These are phyloP conservation scores for Alternaria alternata DNA, from an alignment of 2,329 filamentous ascomycete species.

Conservation along the genomic window DNA sequence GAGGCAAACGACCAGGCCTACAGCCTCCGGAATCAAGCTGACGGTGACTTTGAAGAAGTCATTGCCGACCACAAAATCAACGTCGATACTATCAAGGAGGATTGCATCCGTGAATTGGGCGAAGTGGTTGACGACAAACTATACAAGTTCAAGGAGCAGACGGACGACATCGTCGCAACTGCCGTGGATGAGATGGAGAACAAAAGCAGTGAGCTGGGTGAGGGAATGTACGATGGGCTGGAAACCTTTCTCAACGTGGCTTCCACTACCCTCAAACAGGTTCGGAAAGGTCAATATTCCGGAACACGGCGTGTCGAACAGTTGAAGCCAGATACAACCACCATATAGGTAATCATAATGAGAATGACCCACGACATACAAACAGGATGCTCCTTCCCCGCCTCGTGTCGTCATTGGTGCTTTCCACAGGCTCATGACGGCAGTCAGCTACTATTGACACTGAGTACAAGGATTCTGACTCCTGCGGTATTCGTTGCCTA, in stretches of 20 bases:
- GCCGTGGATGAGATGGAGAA: not conserved
- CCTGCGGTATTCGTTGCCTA: no score
- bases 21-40: constrained; percentile 11
- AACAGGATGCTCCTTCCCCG: no score
- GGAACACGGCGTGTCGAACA: no score
- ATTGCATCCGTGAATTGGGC: constrained; percentile 8
- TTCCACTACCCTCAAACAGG: not conserved
- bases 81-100: constrained; percentile 8
- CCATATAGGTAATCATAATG: no score
- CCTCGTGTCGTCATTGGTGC: no score
- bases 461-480: no score
- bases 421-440: no score
- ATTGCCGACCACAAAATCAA: constrained; percentile 15
- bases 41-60: constrained; percentile 17
- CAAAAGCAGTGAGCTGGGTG: not conserved
- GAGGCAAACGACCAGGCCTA: constrained; percentile 16
- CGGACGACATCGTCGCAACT: constrained; percentile 3
- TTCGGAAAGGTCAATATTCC: not conserved
- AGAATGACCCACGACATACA: no score
- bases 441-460: no score
- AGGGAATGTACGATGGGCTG: not conserved
- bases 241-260: not conserved
- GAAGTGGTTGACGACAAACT: constrained; percentile 9
- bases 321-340: no score
- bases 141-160: constrained; percentile 7